A percentile compares a stretch with the other conserved stretches of the same genome.
Conservation (phyloP, 345 rosid species). For the Moricandia moricandioides region DNA sequence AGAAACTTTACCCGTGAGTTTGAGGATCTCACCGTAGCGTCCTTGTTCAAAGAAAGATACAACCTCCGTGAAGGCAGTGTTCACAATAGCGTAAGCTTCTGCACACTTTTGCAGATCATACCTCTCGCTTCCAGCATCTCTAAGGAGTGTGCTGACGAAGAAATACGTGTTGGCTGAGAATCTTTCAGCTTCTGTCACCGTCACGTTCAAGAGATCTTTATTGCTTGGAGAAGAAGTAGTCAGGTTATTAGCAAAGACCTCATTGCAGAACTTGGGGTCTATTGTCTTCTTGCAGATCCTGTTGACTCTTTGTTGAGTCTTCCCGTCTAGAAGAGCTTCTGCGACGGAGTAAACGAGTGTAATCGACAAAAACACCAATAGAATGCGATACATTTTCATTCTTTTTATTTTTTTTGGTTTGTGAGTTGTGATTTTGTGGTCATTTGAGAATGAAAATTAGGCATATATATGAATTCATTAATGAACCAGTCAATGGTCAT, state of each 20-base stretch:
- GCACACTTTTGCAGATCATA: constrained; percentile 26
- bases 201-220: constrained; percentile 31
- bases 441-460: not conserved
- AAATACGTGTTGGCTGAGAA: constrained; percentile 14
- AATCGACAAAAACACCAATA: not conserved
- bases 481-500: constrained; percentile 29
- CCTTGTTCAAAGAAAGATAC: constrained; percentile 2
- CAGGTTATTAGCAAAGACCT: not conserved
- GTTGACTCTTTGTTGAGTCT: not conserved
- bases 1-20: not conserved
- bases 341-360: not conserved
- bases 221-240: constrained; percentile 1
- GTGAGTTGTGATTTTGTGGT: constrained; percentile 15
- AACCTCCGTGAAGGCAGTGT: constrained; percentile 6
- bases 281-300: constrained; percentile 24
- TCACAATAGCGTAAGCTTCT: constrained; percentile 20
- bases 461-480: not conserved
- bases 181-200: constrained; percentile 18
- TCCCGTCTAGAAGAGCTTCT: not conserved
- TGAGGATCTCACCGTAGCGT: not conserved
- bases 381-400: constrained; percentile 16
- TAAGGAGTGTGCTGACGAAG: constrained; percentile 32
- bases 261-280: constrained; percentile 19
- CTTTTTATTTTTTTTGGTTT: not conserved
- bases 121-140: constrained; percentile 32